Base-by-base conservation (phyloP, 2,329 filamentous ascomycete species). In the Microdochium trichocladiopsis region DNA sequence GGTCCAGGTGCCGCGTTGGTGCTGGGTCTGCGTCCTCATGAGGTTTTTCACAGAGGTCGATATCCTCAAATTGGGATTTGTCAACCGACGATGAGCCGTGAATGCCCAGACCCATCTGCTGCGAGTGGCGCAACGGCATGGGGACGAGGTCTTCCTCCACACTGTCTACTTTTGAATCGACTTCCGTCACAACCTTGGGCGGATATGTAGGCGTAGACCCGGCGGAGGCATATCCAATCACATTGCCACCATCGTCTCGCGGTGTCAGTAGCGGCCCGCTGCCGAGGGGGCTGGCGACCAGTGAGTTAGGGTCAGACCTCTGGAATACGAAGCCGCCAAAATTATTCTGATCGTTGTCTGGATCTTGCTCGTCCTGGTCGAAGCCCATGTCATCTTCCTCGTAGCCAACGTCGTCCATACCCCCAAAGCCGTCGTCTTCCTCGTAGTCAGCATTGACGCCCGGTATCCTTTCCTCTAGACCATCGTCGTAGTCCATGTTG, bases 401-500 rank as follows among this genome's bases (percentile, higher is more conserved):
- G 14, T 59, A 60, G 50, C 60, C 60, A 18, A 67, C 66, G 25
- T 57, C 55, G 16, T 57, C 61, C 37, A 60, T 58, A 65, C 66
- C 23, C 65, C 69, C 67, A 16, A 70, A 64, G 23, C 71, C 67
- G 12, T 72, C 68, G n/a, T 70, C 70, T 21, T 76, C 70, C 10
- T 73, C 68, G 25, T 68, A 68, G 53, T 79, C 75, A 24, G 69
- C 72, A 63, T 79, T 71, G 22, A 77, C 70, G 2, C 78, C 79
- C 0, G 84, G 84, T 25, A 87, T 87, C n/a, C 73, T 73, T 63
- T 88, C 86, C 57, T 88, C 85, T 2, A 83, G 69, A 0, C 78
- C 83, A 57, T 81, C 84, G 50, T 85, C 82, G 25, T 84, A 80
- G 71, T 84, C 80, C 74, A 83, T 82, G 12, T 77, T 79, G 52